These are phyloP conservation scores for Dactylonectria macrodidyma DNA, from an alignment of 2,329 filamentous ascomycete species.

Conservation along the genomic window DNA sequence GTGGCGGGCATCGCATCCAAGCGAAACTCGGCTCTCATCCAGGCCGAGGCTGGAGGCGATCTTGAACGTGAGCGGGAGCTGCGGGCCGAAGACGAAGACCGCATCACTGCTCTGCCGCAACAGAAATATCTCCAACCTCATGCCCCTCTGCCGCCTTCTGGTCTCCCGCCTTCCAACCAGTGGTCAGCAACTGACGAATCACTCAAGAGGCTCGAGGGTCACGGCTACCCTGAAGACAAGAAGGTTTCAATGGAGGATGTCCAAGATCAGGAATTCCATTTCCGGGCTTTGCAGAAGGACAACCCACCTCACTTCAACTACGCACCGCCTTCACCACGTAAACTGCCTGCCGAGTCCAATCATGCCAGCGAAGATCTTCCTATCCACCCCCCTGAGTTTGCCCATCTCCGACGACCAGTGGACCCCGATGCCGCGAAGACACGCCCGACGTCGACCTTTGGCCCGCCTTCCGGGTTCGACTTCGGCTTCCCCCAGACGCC, in stretches of 20 bases:
- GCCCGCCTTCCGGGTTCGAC: conserved; percentile 76
- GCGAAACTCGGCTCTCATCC: conserved; percentile 86
- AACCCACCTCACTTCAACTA: conserved; percentile 73
- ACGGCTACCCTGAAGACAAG: conserved; percentile 61
- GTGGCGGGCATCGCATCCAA: conserved; percentile 90
- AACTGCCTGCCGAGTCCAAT: conserved; percentile 43
- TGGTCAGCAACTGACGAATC: conserved; percentile 59
- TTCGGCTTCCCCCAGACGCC: conserved; percentile 89
- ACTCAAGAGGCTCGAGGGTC: conserved; percentile 65
- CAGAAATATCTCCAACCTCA: conserved; percentile 74
- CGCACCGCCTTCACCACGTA: conserved; percentile 63
- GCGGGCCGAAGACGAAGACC: conserved; percentile 86
- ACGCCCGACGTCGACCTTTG: conserved; percentile 70
- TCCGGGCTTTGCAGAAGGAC: conserved; percentile 66
- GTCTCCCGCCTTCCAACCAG: conserved; percentile 49
- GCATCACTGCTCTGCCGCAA: conserved; percentile 84
- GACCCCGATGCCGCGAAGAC: conserved; percentile 51
- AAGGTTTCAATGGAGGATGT: conserved; percentile 48
- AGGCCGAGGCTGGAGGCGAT: conserved; percentile 85
- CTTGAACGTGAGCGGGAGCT: conserved; percentile 84
- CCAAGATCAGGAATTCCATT: conserved; percentile 66
- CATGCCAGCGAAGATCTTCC: conserved; percentile 45
- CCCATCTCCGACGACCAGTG: conserved; percentile 66
- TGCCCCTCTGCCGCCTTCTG: conserved; percentile 50
- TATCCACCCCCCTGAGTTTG: conserved; percentile 67